Evolutionary conservation across 1,139 yeast species (phyloP), one percentile per base, ranked within the genome.

Genomic region (Kodamaea alishanica): DNA sequence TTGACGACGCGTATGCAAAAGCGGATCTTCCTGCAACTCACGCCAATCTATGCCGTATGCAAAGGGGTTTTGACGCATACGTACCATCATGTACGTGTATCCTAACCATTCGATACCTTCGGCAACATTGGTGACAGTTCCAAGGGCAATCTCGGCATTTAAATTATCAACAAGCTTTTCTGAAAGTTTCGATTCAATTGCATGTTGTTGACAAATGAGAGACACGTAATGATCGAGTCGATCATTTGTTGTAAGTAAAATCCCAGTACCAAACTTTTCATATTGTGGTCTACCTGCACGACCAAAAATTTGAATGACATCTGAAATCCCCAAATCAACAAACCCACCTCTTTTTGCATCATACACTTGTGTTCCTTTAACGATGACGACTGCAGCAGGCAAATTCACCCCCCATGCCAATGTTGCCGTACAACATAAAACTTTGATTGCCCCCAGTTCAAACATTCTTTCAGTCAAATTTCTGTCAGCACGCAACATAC

Each of bases 261-360:
- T 82, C 67, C 97, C 97, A 2, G 92, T 86, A 70, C 98, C 99
- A 56, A 76, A 84, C 42, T 78, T 79, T 53, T 94, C 96, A 62
- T 80, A 94, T 51, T 95, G 98, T 0, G 99, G 99, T 65, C 99
- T 81, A 65, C 99, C 99, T 30, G 98, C 98, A 68, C 99, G 86
- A 51, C 99, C 99, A 66, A 94, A 92, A 52, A 94, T 94, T 65
- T 94, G 99, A 45, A 94, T 84, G 28, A 94, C 96, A 64, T 94
- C 99, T 0, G 97, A 85, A 15, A 94, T 90, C 2, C 97, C 97
- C 39, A 94, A 70, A 56, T 94, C 98, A 3, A 84, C 80, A 58
- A 82, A 88, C 0, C 97, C 97, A 71, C 98, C 98, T 42, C 84
- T 86, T 55, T 90, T 88, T 0, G 98, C 78, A 60, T 94, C 95